Conservation (phyloP, 331 rosid genomes). For the Quercus tomentella region DNA sequence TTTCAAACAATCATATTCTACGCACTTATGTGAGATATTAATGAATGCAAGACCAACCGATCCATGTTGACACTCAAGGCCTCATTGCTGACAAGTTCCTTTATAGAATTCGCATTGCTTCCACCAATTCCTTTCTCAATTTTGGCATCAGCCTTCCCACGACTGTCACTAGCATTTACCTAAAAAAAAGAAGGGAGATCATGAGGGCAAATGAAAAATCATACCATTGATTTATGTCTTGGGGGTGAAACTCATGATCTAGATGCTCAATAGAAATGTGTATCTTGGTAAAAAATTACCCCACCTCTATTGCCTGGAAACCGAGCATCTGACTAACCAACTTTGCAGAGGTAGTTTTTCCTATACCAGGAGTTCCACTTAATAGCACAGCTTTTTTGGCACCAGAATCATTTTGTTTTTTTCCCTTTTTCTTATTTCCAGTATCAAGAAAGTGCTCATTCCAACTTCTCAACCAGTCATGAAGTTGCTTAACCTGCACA, state of each 20-base stretch:
- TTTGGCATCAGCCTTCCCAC: constrained; percentile 94
- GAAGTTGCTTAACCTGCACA: constrained; percentile 80
- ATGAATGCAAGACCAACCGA: constrained; percentile 48
- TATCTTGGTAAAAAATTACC: constrained; percentile 8
- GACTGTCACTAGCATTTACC: constrained; percentile 98
- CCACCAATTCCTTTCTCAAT: constrained; percentile 84
- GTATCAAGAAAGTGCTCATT: constrained; percentile 64
- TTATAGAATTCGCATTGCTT: constrained; percentile 80
- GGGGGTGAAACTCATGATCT: background rate
- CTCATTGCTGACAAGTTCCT: constrained; percentile 79
- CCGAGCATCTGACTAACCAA: constrained; percentile 89
- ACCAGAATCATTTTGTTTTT: constrained; percentile 54
- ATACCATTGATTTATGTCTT: background rate
- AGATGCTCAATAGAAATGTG: background rate
- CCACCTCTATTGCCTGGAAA: constrained; percentile 82
- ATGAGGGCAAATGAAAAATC: constrained; percentile 10
- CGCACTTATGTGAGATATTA: constrained; percentile 17
- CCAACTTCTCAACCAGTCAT: constrained; percentile 87
- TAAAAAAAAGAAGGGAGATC: constrained; percentile 21
- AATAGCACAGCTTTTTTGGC: constrained; percentile 76
- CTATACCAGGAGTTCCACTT: constrained; percentile 96
- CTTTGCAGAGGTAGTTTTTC: constrained; percentile 96
- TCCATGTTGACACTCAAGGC: constrained; percentile 44
- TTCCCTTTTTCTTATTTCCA: constrained; percentile 62
- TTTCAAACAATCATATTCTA: constrained; percentile 10